These are phyloP conservation scores for Lentinula aciculospora DNA, from an alignment of 768 basidiomycete genomes.

Conservation along the genomic window DNA sequence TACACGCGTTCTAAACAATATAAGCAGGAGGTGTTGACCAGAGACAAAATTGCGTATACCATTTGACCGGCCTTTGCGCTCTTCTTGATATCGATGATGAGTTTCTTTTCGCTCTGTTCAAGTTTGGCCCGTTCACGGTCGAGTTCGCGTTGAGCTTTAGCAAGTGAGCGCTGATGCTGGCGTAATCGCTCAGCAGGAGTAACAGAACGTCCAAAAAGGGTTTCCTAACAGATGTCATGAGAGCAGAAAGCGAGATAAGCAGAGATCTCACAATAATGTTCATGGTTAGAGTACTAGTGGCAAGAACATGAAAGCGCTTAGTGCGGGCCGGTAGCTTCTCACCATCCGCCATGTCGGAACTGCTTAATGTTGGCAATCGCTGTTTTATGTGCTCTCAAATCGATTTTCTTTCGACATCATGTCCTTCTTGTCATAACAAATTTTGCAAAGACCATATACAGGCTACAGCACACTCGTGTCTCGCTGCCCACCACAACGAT, in stretches of 20 bases:
- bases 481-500: constrained; percentile 9
- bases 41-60: constrained; percentile 37
- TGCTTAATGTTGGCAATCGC: constrained; percentile 45
- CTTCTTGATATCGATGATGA: constrained; percentile 92
- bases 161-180: constrained; percentile 92
- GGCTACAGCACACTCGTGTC: constrained; percentile 58
- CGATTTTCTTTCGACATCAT: constrained; percentile 77
- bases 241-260: neutral
- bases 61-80: constrained; percentile 94
- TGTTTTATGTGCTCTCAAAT: constrained; percentile 63
- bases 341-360: constrained; percentile 11
- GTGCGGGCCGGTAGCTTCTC: neutral
- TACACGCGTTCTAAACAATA: constrained; percentile 82
- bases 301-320: neutral
- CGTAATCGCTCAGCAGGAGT: constrained; percentile 96
- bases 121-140: constrained; percentile 93
- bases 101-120: constrained; percentile 96
- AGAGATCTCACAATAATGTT: constrained; percentile 64
- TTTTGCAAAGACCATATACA: constrained; percentile 65
- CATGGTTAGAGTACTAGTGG: constrained; percentile 37
- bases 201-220: constrained; percentile 88
- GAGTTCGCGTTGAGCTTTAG: constrained; percentile 96
- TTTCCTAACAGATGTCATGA: constrained; percentile 55
- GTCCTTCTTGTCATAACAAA: constrained; percentile 42
- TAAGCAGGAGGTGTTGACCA: constrained; percentile 13